Conservation (phyloP, 2,329 filamentous ascomycete species). For the Exserohilum rostratum region DNA sequence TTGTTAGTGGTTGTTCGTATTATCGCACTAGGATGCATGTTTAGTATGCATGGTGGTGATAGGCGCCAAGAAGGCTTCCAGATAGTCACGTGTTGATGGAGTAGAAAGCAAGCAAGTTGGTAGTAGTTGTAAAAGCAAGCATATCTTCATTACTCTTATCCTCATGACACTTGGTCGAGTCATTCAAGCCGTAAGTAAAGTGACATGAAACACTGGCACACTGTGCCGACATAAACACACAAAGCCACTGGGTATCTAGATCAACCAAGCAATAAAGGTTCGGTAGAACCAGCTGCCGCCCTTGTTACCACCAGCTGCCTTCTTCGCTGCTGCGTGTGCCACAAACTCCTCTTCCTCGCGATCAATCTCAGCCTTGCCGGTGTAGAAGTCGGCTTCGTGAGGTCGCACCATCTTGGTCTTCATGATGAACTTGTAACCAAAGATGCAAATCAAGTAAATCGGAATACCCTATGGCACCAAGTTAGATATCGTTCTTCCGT, state of each 20-base stretch:
- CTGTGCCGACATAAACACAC: too few relatives aligned
- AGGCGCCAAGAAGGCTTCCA: too few relatives aligned
- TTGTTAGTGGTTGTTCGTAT: too few relatives aligned
- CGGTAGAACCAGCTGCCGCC: conserved; percentile 61
- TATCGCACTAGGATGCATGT: too few relatives aligned
- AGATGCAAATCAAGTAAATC: conserved; percentile 70
- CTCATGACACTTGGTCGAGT: too few relatives aligned
- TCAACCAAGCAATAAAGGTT: conserved; percentile 66
- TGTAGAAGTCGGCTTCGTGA: conserved; percentile 70
- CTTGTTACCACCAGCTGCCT: conserved; percentile 33
- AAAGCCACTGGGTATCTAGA: conserved; percentile 49
- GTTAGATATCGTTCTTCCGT: not conserved
- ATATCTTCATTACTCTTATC: too few relatives aligned
- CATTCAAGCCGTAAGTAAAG: too few relatives aligned
- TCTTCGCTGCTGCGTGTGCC: conserved; percentile 57
- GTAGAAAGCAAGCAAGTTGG: too few relatives aligned
- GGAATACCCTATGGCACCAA: conserved; percentile 71
- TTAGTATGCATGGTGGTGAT: too few relatives aligned
- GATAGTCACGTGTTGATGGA: too few relatives aligned
- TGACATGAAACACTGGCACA: too few relatives aligned
- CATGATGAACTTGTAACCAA: conserved; percentile 55
- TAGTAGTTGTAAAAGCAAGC: too few relatives aligned
- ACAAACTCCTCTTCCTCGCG: conserved; percentile 74
- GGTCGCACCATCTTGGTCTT: conserved; percentile 55
- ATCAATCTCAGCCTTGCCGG: conserved; percentile 75